phyloP scores from a whole-genome alignment of 164 flowering plant genomes.

The Cinnamomum chago region DNA sequence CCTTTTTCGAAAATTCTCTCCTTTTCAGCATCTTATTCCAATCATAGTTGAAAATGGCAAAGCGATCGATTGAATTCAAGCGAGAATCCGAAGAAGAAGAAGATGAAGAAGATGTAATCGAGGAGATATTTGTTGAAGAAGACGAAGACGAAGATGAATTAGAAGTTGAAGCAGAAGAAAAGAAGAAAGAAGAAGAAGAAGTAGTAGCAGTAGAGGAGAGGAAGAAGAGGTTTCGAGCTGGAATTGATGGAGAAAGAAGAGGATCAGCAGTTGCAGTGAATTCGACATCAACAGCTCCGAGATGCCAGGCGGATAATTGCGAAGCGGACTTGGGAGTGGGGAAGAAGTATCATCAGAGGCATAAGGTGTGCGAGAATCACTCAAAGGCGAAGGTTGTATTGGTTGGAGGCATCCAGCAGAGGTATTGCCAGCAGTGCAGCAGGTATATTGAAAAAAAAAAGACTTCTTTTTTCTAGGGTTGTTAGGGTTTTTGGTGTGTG shows the following conservation, averaged over 20 bases:
- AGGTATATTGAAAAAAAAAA: background rate
- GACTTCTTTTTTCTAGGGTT: background rate
- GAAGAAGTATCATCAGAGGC: conserved; percentile 17
- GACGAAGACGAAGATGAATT: background rate
- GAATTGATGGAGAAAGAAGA: background rate
- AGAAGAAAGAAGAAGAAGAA: background rate
- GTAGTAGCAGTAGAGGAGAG: background rate
- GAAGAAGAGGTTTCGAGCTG: background rate
- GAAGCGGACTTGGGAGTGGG: conserved; percentile 1
- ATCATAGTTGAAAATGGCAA: too few species aligned
- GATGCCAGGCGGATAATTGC: conserved; percentile 17
- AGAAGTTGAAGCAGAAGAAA: background rate
- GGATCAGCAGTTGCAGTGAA: too few species aligned
- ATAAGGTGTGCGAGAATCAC: conserved; percentile 19
- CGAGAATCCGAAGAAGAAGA: too few species aligned
- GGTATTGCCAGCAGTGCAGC: conserved; percentile 23
- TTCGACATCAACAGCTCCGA: background rate
- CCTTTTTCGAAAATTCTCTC: too few species aligned
- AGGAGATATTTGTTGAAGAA: background rate
- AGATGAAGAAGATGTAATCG: too few species aligned
- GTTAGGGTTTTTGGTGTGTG: too few species aligned
- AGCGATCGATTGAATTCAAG: too few species aligned
- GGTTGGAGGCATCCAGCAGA: conserved; percentile 13
- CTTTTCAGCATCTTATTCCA: too few species aligned
- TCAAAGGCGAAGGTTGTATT: conserved; percentile 15